Evolutionary conservation across 177 flowering plant species (phyloP), one percentile per base, ranked within the genome.

Genomic region (Vitis hybrid): DNA sequence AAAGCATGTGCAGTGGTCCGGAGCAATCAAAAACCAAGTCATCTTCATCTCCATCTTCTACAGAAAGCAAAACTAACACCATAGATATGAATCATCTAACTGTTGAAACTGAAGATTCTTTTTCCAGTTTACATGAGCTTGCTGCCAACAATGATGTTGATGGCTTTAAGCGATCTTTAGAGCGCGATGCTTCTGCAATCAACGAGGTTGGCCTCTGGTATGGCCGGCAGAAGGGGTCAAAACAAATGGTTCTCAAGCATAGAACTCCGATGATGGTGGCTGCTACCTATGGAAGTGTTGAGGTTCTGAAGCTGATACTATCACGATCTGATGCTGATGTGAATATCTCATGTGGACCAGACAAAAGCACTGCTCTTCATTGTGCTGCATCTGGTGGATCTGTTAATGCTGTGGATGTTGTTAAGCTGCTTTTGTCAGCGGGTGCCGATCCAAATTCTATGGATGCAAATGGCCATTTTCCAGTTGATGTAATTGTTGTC

Each of bases 231-330:
- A 75, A 74, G 40, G 75, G 79, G 11, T 78, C 83, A 12, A 85
- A 78, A 73, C 79, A 81, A 66, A 79, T 82, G 70, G 82, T 77
- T 17, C 74, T 74, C 21, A 82, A 85, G 77, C 74, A 77, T 14
- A 67, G 83, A 58, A 87, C 91, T 15, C 91, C 91, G 2, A 68
- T 87, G 66, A 87, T 87, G 91, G 81, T 87, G 32, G 90, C 90
- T 65, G 84, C 90, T 8, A 80, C 74, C 17, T 87, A 80, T 65
- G 90, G 88, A 3, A 85, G 85, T 57, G 50, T 80, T 1, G 82
- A 79, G 68, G 85, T 87, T 40, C 5, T 85, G 67, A 82, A 80
- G 72, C 54, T 80, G 15, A 74, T 87, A 21, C 74, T 83, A 57
- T 67, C 80, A n/a, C 62, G 50, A 0, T 74, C 82, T 13, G 68